phyloP scores from a whole-genome alignment of 73 alveolate species.

The Paramecium sonneborni region DNA sequence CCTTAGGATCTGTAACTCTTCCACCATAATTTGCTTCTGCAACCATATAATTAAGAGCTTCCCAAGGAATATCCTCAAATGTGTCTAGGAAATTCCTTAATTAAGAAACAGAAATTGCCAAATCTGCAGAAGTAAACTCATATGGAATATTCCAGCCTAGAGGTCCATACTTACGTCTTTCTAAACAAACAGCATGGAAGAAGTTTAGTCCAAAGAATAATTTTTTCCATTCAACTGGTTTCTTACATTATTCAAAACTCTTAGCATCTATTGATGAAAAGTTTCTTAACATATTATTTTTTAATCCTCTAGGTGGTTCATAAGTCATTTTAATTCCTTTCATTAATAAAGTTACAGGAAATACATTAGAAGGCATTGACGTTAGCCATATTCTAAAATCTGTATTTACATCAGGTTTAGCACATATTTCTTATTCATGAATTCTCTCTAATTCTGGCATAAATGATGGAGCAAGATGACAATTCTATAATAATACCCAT shows the following conservation, averaged over 20 bases:
- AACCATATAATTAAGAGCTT: slow-evolving; percentile 99
- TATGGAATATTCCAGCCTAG: slow-evolving; percentile 99
- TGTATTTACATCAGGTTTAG: slow-evolving; percentile 27
- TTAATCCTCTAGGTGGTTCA: slow-evolving; percentile 99
- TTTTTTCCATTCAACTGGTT: slow-evolving; percentile 90
- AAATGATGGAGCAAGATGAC: slow-evolving; percentile 97
- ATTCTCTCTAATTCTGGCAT: slow-evolving; percentile 96
- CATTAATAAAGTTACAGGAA: slow-evolving; percentile 97
- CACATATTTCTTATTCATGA: slow-evolving; percentile 29
- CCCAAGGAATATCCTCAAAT: slow-evolving; percentile 97
- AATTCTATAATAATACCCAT: slow-evolving; percentile 97
- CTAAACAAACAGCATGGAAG: slow-evolving; percentile 98
- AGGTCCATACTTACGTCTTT: slow-evolving; percentile 99
- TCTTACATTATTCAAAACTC: slow-evolving; percentile 89
- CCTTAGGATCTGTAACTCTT: slow-evolving; percentile 99
- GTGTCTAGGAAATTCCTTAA: slow-evolving; percentile 89
- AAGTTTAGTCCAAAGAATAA: slow-evolving; percentile 96
- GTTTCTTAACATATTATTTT: slow-evolving; percentile 91
- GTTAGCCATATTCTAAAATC: slow-evolving; percentile 98
- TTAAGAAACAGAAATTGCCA: slow-evolving; percentile 88
- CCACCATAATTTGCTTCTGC: slow-evolving; percentile 99
- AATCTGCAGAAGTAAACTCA: slow-evolving; percentile 90
- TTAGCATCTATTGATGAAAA: slow-evolving; percentile 85
- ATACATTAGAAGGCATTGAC: slow-evolving; percentile 95
- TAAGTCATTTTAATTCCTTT: slow-evolving; percentile 95